These are phyloP conservation scores for Acorus calamus DNA, from an alignment of 106 monocot genomes.

Conservation along the genomic window DNA sequence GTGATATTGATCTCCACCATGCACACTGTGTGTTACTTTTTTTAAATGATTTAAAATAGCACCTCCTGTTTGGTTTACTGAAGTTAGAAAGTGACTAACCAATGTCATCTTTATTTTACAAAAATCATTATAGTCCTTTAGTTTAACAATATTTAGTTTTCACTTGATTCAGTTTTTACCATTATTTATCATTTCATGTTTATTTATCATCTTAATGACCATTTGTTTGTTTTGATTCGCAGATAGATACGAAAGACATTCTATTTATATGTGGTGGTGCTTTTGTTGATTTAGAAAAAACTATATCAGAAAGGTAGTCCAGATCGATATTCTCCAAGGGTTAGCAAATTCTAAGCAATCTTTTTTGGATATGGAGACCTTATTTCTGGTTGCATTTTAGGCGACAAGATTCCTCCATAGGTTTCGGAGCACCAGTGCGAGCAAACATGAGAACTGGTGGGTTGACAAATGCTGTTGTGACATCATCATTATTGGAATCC, in stretches of 20 bases:
- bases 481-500: slow-evolving; percentile 86
- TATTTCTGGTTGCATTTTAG: slow-evolving; percentile 25
- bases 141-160: too few relatives aligned
- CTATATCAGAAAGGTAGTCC: slow-evolving; percentile 90
- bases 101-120: too few relatives aligned
- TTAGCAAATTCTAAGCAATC: neutral
- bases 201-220: neutral
- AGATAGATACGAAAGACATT: slow-evolving; percentile 99
- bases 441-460: slow-evolving; percentile 84
- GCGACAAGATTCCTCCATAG: slow-evolving; percentile 98
- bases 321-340: slow-evolving; percentile 1
- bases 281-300: slow-evolving; percentile 96
- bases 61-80: too few relatives aligned
- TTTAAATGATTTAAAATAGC: too few relatives aligned
- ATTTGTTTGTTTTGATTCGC: slow-evolving; percentile 17
- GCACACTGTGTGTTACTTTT: too few relatives aligned
- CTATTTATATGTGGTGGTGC: slow-evolving; percentile 99
- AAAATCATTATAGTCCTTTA: too few relatives aligned
- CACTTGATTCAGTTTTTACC: neutral
- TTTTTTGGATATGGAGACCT: slow-evolving; percentile 4
- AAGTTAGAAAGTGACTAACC: too few relatives aligned
- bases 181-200: neutral
- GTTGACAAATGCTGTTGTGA: slow-evolving; percentile 63
- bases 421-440: slow-evolving; percentile 99
- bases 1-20: too few relatives aligned